Evolutionary conservation across 2,329 filamentous ascomycete genomes (phyloP).

Genomic region (Aspergillus ochraceoroseus): DNA sequence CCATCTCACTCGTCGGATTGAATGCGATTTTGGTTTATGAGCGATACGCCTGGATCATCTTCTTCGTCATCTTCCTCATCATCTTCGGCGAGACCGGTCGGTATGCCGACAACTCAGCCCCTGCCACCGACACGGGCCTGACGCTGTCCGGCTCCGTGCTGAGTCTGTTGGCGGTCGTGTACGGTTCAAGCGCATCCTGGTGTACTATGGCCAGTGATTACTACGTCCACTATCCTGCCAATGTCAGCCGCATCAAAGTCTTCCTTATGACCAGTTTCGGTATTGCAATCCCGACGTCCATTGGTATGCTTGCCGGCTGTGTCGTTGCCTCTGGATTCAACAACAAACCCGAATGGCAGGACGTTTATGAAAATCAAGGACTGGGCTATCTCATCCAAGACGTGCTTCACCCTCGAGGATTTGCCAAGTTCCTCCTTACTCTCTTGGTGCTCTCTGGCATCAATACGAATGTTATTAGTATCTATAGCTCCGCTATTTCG

Average conservation of each 20-base stretch:
- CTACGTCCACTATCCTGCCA: slow-evolving; percentile 8
- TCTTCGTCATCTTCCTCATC: slow-evolving; percentile 9
- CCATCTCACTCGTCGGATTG: slow-evolving; percentile 3
- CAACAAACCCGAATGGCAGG: neutral
- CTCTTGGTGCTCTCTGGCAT: slow-evolving; percentile 6
- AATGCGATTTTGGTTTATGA: slow-evolving; percentile 4
- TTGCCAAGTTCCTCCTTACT: slow-evolving; percentile 9
- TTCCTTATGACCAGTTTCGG: slow-evolving; percentile 8
- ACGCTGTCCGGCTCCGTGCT: slow-evolving; percentile 4
- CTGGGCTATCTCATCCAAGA: slow-evolving; percentile 8
- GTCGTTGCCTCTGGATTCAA: slow-evolving; percentile 3
- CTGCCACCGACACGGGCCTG: neutral
- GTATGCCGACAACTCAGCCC: neutral
- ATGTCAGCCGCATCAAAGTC: slow-evolving; percentile 8
- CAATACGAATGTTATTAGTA: slow-evolving; percentile 6
- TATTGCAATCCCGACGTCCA: slow-evolving; percentile 3
- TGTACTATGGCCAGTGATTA: slow-evolving; percentile 7
- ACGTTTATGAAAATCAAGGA: slow-evolving; percentile 6
- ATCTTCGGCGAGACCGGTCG: slow-evolving; percentile 7
- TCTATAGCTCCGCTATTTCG: slow-evolving; percentile 6
- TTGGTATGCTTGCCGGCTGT: slow-evolving; percentile 5
- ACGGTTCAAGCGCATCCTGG: slow-evolving; percentile 7
- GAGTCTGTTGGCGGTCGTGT: slow-evolving; percentile 5
- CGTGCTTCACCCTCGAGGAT: slow-evolving; percentile 6
- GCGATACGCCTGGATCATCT: slow-evolving; percentile 8